Evolutionary conservation across 139 green algal genomes (phyloP), one percentile per base, ranked within the genome.

Genomic region (Zygnema circumcarinatum): DNA sequence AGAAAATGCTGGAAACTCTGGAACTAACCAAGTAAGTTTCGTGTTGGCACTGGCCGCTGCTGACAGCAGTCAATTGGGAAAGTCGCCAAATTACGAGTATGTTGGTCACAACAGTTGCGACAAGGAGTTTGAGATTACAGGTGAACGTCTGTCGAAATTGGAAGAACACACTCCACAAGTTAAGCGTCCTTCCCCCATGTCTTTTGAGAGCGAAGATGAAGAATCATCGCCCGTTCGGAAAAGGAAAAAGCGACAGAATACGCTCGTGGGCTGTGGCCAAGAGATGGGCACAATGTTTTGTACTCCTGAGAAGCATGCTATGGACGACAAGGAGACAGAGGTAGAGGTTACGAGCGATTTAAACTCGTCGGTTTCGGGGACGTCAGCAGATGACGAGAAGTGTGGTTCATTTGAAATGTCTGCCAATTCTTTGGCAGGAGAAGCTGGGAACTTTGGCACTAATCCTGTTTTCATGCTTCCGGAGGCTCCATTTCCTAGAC

Each of bases 181-280:
- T n/a, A n/a, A n/a, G n/a, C n/a, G n/a, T n/a, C n/a, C n/a, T 72
- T 72, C 54, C 54, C 29, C 54, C 69, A 78, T 41, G 69, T 3
- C 69, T 3, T 78, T 78, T 3, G 7, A 78, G 35, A 41, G 16
- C 69, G 16, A 20, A 38, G 16, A 78, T 7, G 69, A 62, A 25
- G 16, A 62, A 62, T 7, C 7, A 25, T 7, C 16, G 47, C 7
- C 16, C 16, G 47, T 62, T 62, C 7, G 47, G 47, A 62, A 62
- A 62, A 62, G 47, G 16, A 62, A 25, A 62, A 62, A 62, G 47
- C 7, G n/a, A n/a, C n/a, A n/a, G n/a, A n/a, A n/a, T n/a, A n/a
- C n/a, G n/a, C n/a, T n/a, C n/a, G n/a, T n/a, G n/a, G n/a, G n/a
- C n/a, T n/a, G n/a, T n/a, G n/a, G n/a, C n/a, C n/a, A n/a, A n/a